phyloP scores from a whole-genome alignment of 2,329 filamentous ascomycete species.

The Colletotrichum sidae region DNA sequence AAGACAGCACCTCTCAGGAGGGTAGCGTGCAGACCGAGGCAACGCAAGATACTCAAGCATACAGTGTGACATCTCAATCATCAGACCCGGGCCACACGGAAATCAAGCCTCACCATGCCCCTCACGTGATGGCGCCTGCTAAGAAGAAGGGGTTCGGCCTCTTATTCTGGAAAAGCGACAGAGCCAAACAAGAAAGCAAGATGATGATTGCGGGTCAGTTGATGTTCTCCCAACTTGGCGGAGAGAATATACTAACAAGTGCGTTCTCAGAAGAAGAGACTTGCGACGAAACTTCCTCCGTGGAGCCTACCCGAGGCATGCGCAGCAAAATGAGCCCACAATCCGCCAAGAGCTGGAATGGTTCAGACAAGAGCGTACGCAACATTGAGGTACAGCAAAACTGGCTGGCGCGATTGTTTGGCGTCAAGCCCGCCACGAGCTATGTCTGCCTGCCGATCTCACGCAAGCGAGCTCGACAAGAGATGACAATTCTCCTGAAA shows the following conservation, averaged over 20 bases:
- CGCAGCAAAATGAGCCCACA: conserved; percentile 36
- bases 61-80: conserved; percentile 34
- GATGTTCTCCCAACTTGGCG: conserved; percentile 39
- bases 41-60: conserved; percentile 31
- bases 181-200: conserved; percentile 53
- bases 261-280: conserved; percentile 44
- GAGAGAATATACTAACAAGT: conserved; percentile 35
- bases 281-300: conserved; percentile 44
- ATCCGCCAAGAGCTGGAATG: conserved; percentile 45
- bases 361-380: conserved; percentile 54
- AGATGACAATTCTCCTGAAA: conserved; percentile 78
- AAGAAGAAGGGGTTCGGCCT: conserved; percentile 64
- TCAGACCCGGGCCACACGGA: conserved; percentile 35
- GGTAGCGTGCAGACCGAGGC: conserved; percentile 32
- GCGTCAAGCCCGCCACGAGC: conserved; percentile 84
- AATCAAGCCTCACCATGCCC: conserved; percentile 3
- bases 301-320: conserved; percentile 41
- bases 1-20: conserved; percentile 44
- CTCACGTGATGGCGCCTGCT: conserved; percentile 29
- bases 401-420: conserved; percentile 90
- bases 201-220: conserved; percentile 57
- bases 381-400: conserved; percentile 79
- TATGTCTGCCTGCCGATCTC: conserved; percentile 81
- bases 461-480: conserved; percentile 77
- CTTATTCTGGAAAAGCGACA: conserved; percentile 66